Percentiles rank a stretch among this genome's conserved stretches.
Evolutionary conservation across 768 basidiomycete genomes (phyloP).

Genomic region (Amylocystis lapponica): DNA sequence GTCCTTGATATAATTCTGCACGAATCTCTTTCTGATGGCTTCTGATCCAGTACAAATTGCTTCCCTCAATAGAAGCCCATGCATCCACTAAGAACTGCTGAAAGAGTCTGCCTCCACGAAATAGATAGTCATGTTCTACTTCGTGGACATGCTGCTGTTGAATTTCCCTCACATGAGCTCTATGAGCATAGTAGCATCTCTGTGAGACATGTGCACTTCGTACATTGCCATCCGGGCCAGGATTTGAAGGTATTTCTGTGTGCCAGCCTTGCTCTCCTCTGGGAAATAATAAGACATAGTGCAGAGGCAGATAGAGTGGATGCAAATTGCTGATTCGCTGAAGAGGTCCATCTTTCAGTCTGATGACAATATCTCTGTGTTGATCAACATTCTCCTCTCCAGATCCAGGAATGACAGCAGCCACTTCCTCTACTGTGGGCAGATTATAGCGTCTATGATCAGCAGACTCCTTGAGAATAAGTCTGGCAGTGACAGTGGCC

Average conservation of each 20-base stretch:
- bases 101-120: conserved; percentile 34
- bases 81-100: conserved; percentile 41
- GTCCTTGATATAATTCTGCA: conserved; percentile 29
- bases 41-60: conserved; percentile 27
- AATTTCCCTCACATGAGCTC: conserved; percentile 21
- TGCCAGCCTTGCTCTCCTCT: conserved; percentile 35
- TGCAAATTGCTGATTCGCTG: conserved; percentile 29
- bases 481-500: conserved; percentile 2
- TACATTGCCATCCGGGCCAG: background rate
- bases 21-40: conserved; percentile 31
- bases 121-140: conserved; percentile 16
- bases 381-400: conserved; percentile 9
- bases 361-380: conserved; percentile 31
- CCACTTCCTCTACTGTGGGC: conserved; percentile 37
- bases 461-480: conserved; percentile 6
- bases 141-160: conserved; percentile 12
- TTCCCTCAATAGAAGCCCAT: conserved; percentile 41
- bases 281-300: conserved; percentile 42
- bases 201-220: conserved; percentile 23
- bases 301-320: conserved; percentile 31
- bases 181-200: conserved; percentile 26
- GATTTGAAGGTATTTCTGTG: conserved; percentile 9
- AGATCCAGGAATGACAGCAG: conserved; percentile 35
- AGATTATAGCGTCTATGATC: conserved; percentile 38
- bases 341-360: conserved; percentile 19